phyloP scores from a whole-genome alignment of 2,329 filamentous ascomycete species.

The Paradendryphiella salina region DNA sequence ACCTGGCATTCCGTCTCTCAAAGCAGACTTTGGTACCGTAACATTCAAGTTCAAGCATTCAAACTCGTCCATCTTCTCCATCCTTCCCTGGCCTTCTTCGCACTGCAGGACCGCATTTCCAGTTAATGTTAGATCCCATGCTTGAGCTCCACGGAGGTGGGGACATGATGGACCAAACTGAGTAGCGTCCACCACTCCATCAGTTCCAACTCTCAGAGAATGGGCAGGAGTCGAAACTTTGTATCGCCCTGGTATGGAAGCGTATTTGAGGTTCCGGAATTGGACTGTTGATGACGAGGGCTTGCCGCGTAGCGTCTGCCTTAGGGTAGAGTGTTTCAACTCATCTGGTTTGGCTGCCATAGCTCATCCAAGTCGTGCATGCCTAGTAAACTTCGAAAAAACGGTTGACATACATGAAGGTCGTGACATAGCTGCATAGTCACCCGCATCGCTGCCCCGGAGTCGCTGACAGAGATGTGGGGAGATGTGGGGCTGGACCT shows the following conservation, averaged over 20 bases:
- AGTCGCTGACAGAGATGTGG: conserved; percentile 1
- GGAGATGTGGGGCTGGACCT: conserved; percentile 15
- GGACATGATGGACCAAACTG: conserved; percentile 46
- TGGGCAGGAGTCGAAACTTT: conserved; percentile 32
- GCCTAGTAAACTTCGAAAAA: background rate
- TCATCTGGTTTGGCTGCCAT: conserved; percentile 4
- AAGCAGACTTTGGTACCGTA: conserved; percentile 33
- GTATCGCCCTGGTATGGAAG: conserved; percentile 40
- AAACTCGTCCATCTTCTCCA: conserved; percentile 40
- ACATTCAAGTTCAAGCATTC: conserved; percentile 43
- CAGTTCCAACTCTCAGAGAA: conserved; percentile 5
- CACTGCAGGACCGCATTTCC: conserved; percentile 22
- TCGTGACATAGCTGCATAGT: background rate
- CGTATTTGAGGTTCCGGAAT: conserved; percentile 46
- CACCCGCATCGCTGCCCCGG: background rate
- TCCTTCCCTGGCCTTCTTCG: conserved; percentile 20
- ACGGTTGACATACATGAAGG: background rate
- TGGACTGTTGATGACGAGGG: conserved; percentile 27
- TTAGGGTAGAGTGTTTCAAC: conserved; percentile 19
- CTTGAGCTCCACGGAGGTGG: conserved; percentile 38
- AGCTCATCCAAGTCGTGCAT: background rate
- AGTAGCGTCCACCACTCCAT: conserved; percentile 38
- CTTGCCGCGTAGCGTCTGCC: conserved; percentile 26
- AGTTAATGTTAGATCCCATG: conserved; percentile 33
- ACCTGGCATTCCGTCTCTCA: background rate